These are phyloP conservation scores for Dicorynia guianensis DNA, from an alignment of 306 rosid genomes.

Conservation along the genomic window DNA sequence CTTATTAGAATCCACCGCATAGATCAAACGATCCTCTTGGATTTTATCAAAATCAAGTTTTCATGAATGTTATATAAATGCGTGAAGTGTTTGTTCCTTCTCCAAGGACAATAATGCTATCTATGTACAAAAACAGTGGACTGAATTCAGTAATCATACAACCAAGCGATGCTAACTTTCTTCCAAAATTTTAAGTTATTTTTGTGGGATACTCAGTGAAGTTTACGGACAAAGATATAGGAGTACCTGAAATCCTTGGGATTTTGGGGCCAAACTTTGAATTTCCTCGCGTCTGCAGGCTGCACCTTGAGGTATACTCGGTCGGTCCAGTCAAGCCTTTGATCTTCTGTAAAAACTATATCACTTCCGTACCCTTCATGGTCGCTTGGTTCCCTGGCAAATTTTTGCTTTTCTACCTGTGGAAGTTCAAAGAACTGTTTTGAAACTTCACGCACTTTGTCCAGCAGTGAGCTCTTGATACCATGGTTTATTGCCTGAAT, in stretches of 20 bases:
- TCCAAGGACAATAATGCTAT: too few species aligned
- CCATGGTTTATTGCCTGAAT: constrained; percentile 61
- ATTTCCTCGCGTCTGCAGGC: constrained; percentile 62
- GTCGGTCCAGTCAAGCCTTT: constrained; percentile 80
- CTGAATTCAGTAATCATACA: too few species aligned
- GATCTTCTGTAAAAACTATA: constrained; percentile 44
- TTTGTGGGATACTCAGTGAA: background rate
- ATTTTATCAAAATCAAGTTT: too few species aligned
- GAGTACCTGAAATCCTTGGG: constrained; percentile 63
- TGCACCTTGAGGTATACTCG: constrained; percentile 56
- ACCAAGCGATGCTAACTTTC: too few species aligned
- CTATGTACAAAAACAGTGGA: too few species aligned
- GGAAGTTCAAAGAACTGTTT: constrained; percentile 57
- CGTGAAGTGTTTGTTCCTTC: background rate
- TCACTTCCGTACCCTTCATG: constrained; percentile 73
- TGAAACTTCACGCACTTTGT: constrained; percentile 43
- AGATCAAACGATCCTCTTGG: too few species aligned
- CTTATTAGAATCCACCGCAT: too few species aligned
- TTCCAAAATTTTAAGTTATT: too few species aligned
- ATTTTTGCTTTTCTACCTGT: constrained; percentile 56
- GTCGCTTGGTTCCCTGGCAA: constrained; percentile 36
- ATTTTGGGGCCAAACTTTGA: constrained; percentile 62
- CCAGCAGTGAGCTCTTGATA: constrained; percentile 41
- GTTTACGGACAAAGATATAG: background rate
- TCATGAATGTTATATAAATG: too few species aligned